Percentiles rank a stretch among this genome's conserved stretches.
Evolutionary conservation across 164 flowering plant species (phyloP).

Genomic region (Annona squamosa): DNA sequence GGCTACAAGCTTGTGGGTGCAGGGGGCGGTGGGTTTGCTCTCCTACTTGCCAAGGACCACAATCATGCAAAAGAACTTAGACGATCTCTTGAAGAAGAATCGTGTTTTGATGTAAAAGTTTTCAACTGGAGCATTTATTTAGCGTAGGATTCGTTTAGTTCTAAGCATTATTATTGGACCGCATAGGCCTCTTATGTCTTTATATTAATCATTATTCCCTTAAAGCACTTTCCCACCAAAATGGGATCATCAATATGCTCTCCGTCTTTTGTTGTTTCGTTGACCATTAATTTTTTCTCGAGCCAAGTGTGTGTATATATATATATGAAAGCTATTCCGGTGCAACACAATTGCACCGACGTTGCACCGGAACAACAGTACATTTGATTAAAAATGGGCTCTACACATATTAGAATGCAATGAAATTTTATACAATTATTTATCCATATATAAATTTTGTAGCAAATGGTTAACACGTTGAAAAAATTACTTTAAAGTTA

Average conservation of each 20-base stretch:
- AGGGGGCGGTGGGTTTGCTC: conserved; percentile 98
- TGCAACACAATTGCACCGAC: too few relatives aligned
- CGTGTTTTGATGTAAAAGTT: conserved; percentile 51
- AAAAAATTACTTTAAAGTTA: too few relatives aligned
- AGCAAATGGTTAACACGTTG: too few relatives aligned
- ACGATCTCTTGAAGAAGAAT: conserved; percentile 33
- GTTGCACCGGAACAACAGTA: too few relatives aligned
- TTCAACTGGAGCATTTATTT: conserved; percentile 57
- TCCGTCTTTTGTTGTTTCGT: not conserved
- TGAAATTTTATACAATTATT: too few relatives aligned
- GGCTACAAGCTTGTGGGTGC: conserved; percentile 99
- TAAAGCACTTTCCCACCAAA: not conserved
- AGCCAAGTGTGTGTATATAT: not conserved
- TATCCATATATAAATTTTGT: too few relatives aligned
- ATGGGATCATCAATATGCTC: not conserved
- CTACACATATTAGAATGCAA: too few relatives aligned
- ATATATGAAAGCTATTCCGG: too few relatives aligned
- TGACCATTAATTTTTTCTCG: not conserved
- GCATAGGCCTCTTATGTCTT: not conserved
- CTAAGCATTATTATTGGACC: not conserved
- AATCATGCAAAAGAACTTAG: conserved; percentile 43
- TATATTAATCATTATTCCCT: not conserved
- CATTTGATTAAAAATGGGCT: too few relatives aligned
- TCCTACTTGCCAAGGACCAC: conserved; percentile 62
- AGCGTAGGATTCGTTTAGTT: conserved; percentile 1